A percentile compares a stretch with the other conserved stretches of the same genome.
These are phyloP conservation scores for Lactarius sanguifluus DNA, from an alignment of 768 basidiomycete genomes.

Conservation along the genomic window DNA sequence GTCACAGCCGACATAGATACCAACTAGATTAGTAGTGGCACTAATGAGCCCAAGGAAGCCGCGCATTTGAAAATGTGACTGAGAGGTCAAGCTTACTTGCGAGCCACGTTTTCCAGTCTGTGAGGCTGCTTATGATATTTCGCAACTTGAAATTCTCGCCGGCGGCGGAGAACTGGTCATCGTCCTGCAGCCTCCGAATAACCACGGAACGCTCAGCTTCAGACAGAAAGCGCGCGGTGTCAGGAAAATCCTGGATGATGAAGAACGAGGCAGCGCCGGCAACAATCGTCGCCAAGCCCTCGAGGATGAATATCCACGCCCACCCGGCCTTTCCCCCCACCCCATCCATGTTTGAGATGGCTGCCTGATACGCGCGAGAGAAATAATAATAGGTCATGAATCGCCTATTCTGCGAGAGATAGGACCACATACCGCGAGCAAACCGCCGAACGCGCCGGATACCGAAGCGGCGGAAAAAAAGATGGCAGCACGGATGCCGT, in stretches of 20 bases:
- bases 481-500: constrained; percentile 52
- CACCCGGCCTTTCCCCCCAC: constrained; percentile 62
- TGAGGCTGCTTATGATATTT: constrained; percentile 56
- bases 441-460: constrained; percentile 79
- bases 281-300: constrained; percentile 67
- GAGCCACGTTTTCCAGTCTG: constrained; percentile 77
- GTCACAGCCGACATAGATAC: constrained; percentile 55
- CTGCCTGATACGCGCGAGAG: constrained; percentile 39
- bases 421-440: constrained; percentile 54
- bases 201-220: constrained; percentile 67
- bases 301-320: constrained; percentile 78
- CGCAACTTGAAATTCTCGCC: constrained; percentile 60
- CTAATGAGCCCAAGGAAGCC: background rate
- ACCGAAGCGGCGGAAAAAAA: constrained; percentile 68
- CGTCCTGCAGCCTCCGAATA: constrained; percentile 61
- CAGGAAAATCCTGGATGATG: constrained; percentile 82
- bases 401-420: background rate
- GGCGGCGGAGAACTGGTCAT: constrained; percentile 71
- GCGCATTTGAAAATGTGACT: background rate
- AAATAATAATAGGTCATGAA: background rate
- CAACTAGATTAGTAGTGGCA: constrained; percentile 40
- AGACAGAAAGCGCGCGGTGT: constrained; percentile 75
- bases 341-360: constrained; percentile 71
- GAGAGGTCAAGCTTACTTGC: constrained; percentile 34
- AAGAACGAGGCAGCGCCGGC: constrained; percentile 67